Evolutionary conservation across 2,329 filamentous ascomycete genomes (phyloP), one percentile per base, ranked within the genome.

Genomic region (Tolypocladium paradoxum): DNA sequence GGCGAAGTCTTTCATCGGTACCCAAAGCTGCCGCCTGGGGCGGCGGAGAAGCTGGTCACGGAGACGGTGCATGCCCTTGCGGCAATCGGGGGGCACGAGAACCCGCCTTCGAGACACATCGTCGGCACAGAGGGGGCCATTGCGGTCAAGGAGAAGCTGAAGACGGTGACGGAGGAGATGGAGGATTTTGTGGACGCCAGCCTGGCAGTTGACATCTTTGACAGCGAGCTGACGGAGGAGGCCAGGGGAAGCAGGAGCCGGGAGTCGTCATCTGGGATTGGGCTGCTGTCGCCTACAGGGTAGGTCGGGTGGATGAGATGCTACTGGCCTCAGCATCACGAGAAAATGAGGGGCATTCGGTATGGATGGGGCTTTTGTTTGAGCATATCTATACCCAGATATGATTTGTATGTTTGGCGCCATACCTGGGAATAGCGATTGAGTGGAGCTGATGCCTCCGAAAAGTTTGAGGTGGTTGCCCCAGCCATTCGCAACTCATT

Each of bases 151-250:
- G 93, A 97, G 71, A 97, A 97, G 72, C 74, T 99, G 53, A 96
- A 95, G 73, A 96, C 90, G 2, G 89, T 96, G 3, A 95, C 90
- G 57, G 91, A 97, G 67, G 93, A 97, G 72, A 73, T 97, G 53
- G 93, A 97, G 68, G 93, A 97, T 60, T 97, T 97, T 69, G 86
- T 96, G 31, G 90, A 95, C 62, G 86, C 90, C 29, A 96, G 90
- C 63, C 77, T 87, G 58, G 85, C 88, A 0, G 90, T 93, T 18
- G 91, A 96, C 66, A 87, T 90, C 31, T 81, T 80, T 55, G 78
- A 82, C 43, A 79, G 72, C 60, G 77, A 80, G 63, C 64, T 81
- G 36, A 76, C 75, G 55, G 70, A 68, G 2, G 78, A 81, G 63
- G 78, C 75, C 3, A 72, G 73, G 49, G 70, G 74, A 51, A 71